Evolutionary conservation across 768 basidiomycete genomes (phyloP).

Genomic region (Lactifluus rugatus): DNA sequence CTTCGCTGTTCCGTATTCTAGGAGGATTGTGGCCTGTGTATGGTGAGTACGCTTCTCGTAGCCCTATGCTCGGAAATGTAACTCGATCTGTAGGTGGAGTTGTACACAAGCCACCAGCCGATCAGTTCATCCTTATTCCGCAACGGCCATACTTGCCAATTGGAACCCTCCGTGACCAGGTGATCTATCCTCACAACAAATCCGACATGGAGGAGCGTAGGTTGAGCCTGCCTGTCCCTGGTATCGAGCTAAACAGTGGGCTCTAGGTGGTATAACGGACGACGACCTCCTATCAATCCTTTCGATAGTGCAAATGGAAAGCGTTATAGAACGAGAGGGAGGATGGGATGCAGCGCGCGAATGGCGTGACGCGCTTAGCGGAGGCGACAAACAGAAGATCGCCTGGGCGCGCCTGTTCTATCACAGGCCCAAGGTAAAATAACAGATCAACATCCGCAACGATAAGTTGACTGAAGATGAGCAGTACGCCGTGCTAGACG

Average conservation of each 20-base stretch:
- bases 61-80: not conserved
- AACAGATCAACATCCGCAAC: not conserved
- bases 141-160: slow-evolving; percentile 92
- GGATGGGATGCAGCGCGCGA: slow-evolving; percentile 87
- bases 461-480: slow-evolving; percentile 4
- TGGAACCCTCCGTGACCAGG: slow-evolving; percentile 90
- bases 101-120: slow-evolving; percentile 82
- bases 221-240: not conserved
- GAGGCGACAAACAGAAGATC: slow-evolving; percentile 94
- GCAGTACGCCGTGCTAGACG: slow-evolving; percentile 93
- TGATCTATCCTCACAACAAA: slow-evolving; percentile 88
- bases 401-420: slow-evolving; percentile 97
- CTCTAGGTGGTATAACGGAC: slow-evolving; percentile 61
- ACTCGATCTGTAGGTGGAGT: slow-evolving; percentile 39
- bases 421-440: slow-evolving; percentile 75
- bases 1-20: slow-evolving; percentile 88
- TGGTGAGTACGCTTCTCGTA: slow-evolving; percentile 22
- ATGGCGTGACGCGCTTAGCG: slow-evolving; percentile 89
- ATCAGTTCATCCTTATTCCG: slow-evolving; percentile 89
- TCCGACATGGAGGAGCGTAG: slow-evolving; percentile 68
- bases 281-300: slow-evolving; percentile 63
- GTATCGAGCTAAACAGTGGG: not conserved
- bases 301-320: slow-evolving; percentile 71
- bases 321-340: slow-evolving; percentile 88
- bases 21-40: slow-evolving; percentile 94